These are phyloP conservation scores for Azolla pinnata DNA, from an alignment of 75 land plant genomes.

Conservation along the genomic window DNA sequence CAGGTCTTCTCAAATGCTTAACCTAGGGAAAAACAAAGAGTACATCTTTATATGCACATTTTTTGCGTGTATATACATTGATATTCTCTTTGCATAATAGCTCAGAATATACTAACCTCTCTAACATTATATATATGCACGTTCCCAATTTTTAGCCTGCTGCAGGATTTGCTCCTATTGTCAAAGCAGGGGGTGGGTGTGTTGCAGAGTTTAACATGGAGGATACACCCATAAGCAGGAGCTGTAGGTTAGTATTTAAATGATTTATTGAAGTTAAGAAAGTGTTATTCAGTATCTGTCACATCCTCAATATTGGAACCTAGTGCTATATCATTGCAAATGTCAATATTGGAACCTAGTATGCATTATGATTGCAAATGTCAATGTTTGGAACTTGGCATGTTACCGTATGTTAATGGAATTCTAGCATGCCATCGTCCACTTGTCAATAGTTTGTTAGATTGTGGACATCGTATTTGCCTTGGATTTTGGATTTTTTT, in stretches of 20 bases:
- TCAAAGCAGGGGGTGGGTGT: constrained; percentile 32
- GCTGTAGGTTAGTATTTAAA: constrained; percentile 14
- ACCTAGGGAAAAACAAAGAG: too few relatives aligned
- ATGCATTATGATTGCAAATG: background rate
- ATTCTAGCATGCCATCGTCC: background rate
- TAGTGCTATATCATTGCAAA: background rate
- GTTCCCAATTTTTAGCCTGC: too few relatives aligned
- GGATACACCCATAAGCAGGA: constrained; percentile 35
- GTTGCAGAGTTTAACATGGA: constrained; percentile 47
- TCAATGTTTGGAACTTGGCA: background rate
- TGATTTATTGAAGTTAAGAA: background rate
- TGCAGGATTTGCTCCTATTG: constrained; percentile 41
- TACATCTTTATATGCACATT: too few relatives aligned
- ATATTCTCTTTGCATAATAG: background rate
- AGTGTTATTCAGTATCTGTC: background rate
- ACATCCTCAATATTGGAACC: background rate
- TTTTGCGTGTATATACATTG: too few relatives aligned
- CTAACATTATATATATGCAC: constrained; percentile 5
- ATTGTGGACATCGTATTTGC: background rate
- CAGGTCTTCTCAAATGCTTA: constrained; percentile 33
- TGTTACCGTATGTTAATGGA: background rate
- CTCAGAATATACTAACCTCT: background rate
- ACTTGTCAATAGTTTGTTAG: background rate
- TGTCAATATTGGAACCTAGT: background rate
- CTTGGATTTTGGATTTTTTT: background rate